A percentile compares a stretch with the other conserved stretches of the same genome.
phyloP scores from a whole-genome alignment of 495 filamentous ascomycete species.

The Hapsidospora chrysogenum region DNA sequence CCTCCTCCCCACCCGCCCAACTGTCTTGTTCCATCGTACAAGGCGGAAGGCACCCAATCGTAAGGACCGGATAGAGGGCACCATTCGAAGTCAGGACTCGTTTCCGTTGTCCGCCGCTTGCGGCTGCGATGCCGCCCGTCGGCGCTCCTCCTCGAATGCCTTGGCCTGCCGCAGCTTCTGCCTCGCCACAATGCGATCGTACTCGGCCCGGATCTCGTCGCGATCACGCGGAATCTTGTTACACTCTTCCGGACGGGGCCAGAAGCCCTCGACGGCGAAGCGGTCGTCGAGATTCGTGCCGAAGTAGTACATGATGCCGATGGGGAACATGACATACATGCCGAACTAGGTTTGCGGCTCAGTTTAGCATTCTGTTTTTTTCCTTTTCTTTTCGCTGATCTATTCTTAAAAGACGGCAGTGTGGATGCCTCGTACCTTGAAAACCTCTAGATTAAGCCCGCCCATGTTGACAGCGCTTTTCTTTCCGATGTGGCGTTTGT shows the following conservation, averaged over 20 bases:
- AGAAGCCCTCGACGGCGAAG: slow-evolving; percentile 82
- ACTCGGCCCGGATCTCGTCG: slow-evolving; percentile 70
- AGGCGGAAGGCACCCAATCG: not conserved
- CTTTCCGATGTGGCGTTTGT: not conserved
- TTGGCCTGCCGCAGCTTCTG: slow-evolving; percentile 38
- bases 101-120: slow-evolving; percentile 9
- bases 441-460: slow-evolving; percentile 85
- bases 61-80: not conserved
- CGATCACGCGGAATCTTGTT: slow-evolving; percentile 78
- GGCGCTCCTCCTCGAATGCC: slow-evolving; percentile 8
- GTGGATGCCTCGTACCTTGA: slow-evolving; percentile 82
- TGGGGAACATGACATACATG: slow-evolving; percentile 96
- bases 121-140: slow-evolving; percentile 16
- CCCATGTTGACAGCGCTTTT: too few species aligned
- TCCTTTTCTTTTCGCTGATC: too few species aligned
- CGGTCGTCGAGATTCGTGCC: slow-evolving; percentile 91
- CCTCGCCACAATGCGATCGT: slow-evolving; percentile 49
- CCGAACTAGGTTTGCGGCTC: slow-evolving; percentile 54
- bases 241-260: slow-evolving; percentile 72
- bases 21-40: not conserved
- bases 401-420: too few species aligned
- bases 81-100: not conserved
- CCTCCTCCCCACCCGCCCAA: not conserved
- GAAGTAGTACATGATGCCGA: slow-evolving; percentile 99
- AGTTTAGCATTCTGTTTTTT: too few species aligned